These are phyloP conservation scores for Boletus sensibilis DNA, from an alignment of 768 basidiomycete species.

Conservation along the genomic window DNA sequence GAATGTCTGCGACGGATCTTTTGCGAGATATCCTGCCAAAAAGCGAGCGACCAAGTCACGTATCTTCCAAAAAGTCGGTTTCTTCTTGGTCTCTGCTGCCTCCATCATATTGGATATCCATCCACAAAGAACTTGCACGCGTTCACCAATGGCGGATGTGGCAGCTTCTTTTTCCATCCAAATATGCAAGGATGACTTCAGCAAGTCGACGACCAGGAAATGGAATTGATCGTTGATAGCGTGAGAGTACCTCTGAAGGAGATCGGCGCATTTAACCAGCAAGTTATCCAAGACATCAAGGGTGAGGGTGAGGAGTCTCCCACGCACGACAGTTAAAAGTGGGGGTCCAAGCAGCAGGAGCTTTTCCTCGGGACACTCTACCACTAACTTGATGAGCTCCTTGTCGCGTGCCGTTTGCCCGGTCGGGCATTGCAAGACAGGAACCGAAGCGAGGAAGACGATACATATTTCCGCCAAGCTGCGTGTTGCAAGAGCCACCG, in stretches of 20 bases:
- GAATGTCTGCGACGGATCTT: conserved; percentile 52
- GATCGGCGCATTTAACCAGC: conserved; percentile 50
- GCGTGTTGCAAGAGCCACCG: conserved; percentile 28
- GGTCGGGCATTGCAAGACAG: conserved; percentile 57
- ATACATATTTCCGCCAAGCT: conserved; percentile 53
- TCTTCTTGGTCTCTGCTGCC: conserved; percentile 34
- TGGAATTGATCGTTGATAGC: conserved; percentile 53
- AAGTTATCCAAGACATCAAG: conserved; percentile 50
- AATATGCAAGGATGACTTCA: conserved; percentile 60
- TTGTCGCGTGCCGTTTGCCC: conserved; percentile 62
- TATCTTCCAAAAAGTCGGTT: conserved; percentile 61
- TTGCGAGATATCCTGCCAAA: conserved; percentile 58
- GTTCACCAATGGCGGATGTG: conserved; percentile 38
- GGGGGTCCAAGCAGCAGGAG: conserved; percentile 59
- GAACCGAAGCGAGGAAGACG: conserved; percentile 59
- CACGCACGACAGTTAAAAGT: conserved; percentile 54
- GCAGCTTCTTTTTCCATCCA: conserved; percentile 46
- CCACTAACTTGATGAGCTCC: conserved; percentile 53
- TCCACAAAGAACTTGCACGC: conserved; percentile 47
- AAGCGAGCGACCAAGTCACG: conserved; percentile 66
- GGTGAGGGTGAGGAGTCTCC: conserved; percentile 53
- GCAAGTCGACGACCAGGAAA: conserved; percentile 53
- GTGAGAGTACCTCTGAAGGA: conserved; percentile 56
- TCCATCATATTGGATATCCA: conserved; percentile 52
- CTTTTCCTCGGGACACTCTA: conserved; percentile 48